These are phyloP conservation scores for Eucalyptus melliodora DNA, from an alignment of 345 rosid species.

Conservation along the genomic window DNA sequence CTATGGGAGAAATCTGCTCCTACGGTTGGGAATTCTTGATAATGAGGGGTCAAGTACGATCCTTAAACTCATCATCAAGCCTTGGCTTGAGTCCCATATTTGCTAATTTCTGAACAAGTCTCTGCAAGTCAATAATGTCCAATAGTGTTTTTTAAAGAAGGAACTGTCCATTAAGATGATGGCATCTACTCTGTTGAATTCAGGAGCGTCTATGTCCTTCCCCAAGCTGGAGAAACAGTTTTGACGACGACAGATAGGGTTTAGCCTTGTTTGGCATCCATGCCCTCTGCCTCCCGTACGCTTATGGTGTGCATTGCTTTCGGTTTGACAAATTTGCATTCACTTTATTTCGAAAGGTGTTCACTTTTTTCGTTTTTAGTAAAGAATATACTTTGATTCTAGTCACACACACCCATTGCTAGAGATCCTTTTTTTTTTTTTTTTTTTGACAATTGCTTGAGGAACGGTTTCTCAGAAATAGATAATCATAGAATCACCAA, in stretches of 20 bases:
- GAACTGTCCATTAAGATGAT: background rate
- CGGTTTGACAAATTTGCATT: background rate
- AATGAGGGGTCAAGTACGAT: background rate
- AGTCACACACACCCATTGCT: background rate
- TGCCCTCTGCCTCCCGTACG: background rate
- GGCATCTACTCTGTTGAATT: background rate
- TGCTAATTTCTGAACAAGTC: background rate
- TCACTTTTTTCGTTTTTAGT: background rate
- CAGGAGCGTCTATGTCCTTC: background rate
- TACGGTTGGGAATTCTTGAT: background rate
- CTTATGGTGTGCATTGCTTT: background rate
- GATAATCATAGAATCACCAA: background rate
- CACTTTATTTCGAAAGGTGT: background rate
- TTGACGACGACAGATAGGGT: background rate
- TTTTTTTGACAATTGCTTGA: background rate
- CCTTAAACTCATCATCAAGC: background rate
- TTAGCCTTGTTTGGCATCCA: background rate
- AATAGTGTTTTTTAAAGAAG: background rate
- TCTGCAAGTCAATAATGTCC: background rate
- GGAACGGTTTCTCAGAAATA: background rate
- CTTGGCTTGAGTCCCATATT: background rate
- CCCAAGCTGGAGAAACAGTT: fast-evolving
- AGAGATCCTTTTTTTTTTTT: background rate
- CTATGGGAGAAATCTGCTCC: background rate
- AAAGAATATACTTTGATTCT: background rate